A percentile compares a stretch with the other conserved stretches of the same genome.
Evolutionary conservation across 352 stramenopile species (phyloP).

Genomic region (Globisporangium viniferum): DNA sequence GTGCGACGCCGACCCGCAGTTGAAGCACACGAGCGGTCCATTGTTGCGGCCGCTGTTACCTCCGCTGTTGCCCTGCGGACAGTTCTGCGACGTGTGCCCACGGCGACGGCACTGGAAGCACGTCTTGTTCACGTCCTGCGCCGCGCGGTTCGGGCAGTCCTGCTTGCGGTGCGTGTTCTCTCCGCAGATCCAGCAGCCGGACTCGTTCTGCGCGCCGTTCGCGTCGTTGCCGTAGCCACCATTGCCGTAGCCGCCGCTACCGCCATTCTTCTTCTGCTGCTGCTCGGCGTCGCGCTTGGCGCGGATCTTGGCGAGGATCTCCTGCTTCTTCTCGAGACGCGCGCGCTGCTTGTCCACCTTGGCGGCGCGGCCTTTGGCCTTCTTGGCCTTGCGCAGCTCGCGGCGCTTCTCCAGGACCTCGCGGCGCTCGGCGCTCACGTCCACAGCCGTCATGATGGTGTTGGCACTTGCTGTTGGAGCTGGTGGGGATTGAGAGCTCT

Average conservation of each 20-base stretch:
- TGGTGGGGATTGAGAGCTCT: neutral
- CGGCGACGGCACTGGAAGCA: constrained; percentile 83
- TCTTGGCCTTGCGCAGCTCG: constrained; percentile 80
- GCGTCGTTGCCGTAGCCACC: constrained; percentile 21
- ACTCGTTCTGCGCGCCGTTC: constrained; percentile 21
- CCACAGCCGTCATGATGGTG: constrained; percentile 1
- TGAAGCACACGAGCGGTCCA: constrained; percentile 75
- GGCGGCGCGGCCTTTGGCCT: constrained; percentile 62
- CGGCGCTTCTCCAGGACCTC: constrained; percentile 49
- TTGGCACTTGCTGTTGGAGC: neutral
- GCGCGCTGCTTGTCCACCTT: constrained; percentile 63
- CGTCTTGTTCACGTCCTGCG: constrained; percentile 70
- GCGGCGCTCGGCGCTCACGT: constrained; percentile 31
- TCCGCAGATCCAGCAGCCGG: constrained; percentile 75
- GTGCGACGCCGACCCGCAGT: constrained; percentile 77
- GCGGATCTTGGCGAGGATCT: constrained; percentile 75
- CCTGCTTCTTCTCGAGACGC: constrained; percentile 70
- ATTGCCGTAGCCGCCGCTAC: neutral
- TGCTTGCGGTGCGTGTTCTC: constrained; percentile 71
- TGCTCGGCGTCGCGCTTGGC: constrained; percentile 55
- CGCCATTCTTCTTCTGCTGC: constrained; percentile 23
- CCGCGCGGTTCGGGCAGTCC: constrained; percentile 64
- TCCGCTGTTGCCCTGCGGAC: constrained; percentile 38
- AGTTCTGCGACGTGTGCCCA: constrained; percentile 83
- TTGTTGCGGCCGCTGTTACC: constrained; percentile 22